These are phyloP conservation scores for Amaranthus hypochondriacus DNA, from an alignment of 148 eudicot species.

Conservation along the genomic window DNA sequence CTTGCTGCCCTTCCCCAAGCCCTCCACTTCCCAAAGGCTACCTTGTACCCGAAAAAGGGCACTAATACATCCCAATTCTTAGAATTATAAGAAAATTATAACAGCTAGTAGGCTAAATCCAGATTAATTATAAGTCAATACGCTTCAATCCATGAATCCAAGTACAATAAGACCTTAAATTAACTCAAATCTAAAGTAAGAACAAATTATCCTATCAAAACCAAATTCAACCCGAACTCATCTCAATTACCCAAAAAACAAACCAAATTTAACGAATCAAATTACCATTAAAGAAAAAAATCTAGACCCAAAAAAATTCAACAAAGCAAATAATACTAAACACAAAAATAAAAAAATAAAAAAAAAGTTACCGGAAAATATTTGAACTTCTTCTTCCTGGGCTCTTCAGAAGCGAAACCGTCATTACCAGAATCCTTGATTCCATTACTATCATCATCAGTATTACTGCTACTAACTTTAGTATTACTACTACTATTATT, in stretches of 20 bases:
- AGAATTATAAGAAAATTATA: too few relatives aligned
- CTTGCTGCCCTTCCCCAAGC: background rate
- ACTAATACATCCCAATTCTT: too few relatives aligned
- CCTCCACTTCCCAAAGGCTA: background rate
- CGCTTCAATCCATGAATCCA: too few relatives aligned
- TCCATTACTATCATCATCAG: background rate
- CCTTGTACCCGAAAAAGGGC: background rate
- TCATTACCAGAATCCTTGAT: background rate
- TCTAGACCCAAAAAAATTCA: background rate
- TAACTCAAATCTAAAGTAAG: too few relatives aligned
- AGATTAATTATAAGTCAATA: too few relatives aligned
- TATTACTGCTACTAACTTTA: background rate
- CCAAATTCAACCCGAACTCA: background rate
- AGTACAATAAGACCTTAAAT: too few relatives aligned
- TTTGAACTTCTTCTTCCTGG: slow-evolving; percentile 53
- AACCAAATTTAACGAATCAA: background rate
- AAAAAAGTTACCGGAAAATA: slow-evolving; percentile 69
- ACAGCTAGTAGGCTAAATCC: too few relatives aligned
- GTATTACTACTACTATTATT: slow-evolving; percentile 5
- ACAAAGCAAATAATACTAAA: background rate
- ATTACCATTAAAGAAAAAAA: background rate
- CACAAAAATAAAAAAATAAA: background rate
- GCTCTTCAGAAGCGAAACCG: slow-evolving; percentile 34
- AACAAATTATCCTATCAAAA: background rate
- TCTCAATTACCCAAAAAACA: background rate